Percentiles rank a stretch among this genome's conserved stretches.
These are phyloP conservation scores for Kazachstania kunashirensis DNA, from an alignment of 805 yeast genomes.

Conservation along the genomic window DNA sequence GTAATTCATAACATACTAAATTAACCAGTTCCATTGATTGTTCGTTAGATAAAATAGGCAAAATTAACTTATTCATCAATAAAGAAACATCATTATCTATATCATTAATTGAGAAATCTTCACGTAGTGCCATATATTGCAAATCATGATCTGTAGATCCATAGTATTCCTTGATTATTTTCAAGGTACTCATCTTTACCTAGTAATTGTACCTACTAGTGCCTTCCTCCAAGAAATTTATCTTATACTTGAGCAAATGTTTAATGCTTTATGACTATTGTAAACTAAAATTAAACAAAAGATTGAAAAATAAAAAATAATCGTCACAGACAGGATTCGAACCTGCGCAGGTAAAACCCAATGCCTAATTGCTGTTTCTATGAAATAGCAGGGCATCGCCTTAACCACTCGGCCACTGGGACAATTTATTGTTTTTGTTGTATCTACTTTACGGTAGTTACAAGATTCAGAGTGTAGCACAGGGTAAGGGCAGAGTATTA, in stretches of 20 bases:
- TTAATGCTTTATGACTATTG: no score
- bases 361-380: constrained; percentile 53
- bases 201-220: no score
- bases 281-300: no score
- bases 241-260: no score
- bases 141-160: constrained; percentile 20
- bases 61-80: constrained; percentile 41
- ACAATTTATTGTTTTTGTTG: constrained; percentile 19
- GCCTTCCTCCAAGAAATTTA: no score
- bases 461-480: no score
- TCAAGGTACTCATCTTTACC: constrained; percentile 6
- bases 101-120: constrained; percentile 71
- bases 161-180: constrained; percentile 12
- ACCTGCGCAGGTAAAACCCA: constrained; percentile 95
- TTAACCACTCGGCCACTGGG: constrained; percentile 90
- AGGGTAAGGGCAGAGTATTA: no score
- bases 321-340: constrained; percentile 99
- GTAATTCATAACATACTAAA: constrained; percentile 31
- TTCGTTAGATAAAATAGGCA: constrained; percentile 31
- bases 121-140: constrained; percentile 62
- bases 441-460: no score
- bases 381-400: constrained; percentile 80
- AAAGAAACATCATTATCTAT: constrained; percentile 56
- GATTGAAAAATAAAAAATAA: constrained; percentile 46
- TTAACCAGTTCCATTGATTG: constrained; percentile 41